Base-by-base conservation (phyloP, 2,329 filamentous ascomycete genomes). In the Pseudocercospora macadamiae region DNA sequence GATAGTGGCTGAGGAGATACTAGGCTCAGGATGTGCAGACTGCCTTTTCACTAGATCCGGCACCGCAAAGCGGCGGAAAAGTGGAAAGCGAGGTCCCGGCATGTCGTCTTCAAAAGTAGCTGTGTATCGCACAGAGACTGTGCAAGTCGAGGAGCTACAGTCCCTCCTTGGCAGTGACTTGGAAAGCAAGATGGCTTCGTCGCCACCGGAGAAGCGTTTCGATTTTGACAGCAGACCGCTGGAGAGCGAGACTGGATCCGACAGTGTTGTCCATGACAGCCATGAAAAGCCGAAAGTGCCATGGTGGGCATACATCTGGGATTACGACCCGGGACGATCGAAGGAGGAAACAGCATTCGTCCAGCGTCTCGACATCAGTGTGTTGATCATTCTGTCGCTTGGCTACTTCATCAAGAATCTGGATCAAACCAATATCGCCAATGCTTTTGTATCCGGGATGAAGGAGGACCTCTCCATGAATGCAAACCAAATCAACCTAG, bases 401-500 rank as follows among this genome's bases (percentile, higher is more conserved):
- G 78, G 79, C 76, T 82, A 82, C 61, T 82, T 82, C 59, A 80
- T 82, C 66, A 82, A 82, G 55, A 78, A 80, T 51, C 69, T 82
- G 75, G 66, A 70, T 23, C 66, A 70, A 44, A 48, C 44, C 12
- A 28, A 71, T 54, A 68, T 71, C 48, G 78, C 75, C 62, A 79
- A 78, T 69, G 75, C 78, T 6, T 81, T 77, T 60, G 76, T 80
- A 3, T 79, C 75, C 19, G 78, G 78, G 28, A 81, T 80, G 78
- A 75, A 83, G 66, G 80, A 83, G 64, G 82, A 85, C 54, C 71
- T 85, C 0, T 67, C 73, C 1, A 70, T 86, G 18, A 78, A 80
- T 45, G 76, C 77, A 1, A 85, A 86, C 61, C 74, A 86, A 55
- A 74, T 85, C 28, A 84, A 85, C 53, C 81, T 80, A 54, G 80